Evolutionary conservation across 768 basidiomycete genomes (phyloP), one percentile per base, ranked within the genome.

Genomic region (Lentinula boryana): DNA sequence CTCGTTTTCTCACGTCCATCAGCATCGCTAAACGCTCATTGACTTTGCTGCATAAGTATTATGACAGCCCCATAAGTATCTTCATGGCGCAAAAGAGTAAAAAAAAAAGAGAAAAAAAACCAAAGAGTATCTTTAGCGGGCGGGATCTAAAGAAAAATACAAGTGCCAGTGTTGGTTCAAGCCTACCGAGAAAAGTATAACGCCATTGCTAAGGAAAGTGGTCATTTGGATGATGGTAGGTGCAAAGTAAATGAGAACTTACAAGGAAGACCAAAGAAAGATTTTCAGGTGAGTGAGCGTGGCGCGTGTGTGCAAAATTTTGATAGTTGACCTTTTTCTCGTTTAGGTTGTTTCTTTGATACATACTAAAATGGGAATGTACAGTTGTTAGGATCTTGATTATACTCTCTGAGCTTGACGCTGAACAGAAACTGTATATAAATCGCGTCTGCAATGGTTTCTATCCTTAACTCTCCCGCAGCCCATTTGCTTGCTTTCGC

Each of bases 191-290:
- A 54, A 54, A 16, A 21, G 33, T 54, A 54, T 33, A 54, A 54
- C 53, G 53, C 32, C 53, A 38, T 54, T 21, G 53, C 18, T 54
- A 54, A 23, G 53, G 33, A 54, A 54, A 54, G 13, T 0, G 53
- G 36, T 54, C 53, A 54, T 38, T 54, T 38, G 53, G 21, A 52
- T 35, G 31, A 52, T 35, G 50, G 36, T 9, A 56, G 18, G 35
- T 13, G 3, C 35, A 56, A 56, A 43, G 40, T 56, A 40, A 27
- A 56, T 56, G 54, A 38, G 54, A 31, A 43, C 41, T 9, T 57
- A 57, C 56, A 57, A 57, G 56, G 44, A 32, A 41, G 44, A 44
- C 56, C 56, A 57, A 57, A 57, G 56, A 43, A 21, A 40, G 56
- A 57, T 35, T 54, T 38, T 38, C 53, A 52, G 50, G 32, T 33